A percentile compares a stretch with the other conserved stretches of the same genome.
Conservation (phyloP, 805 yeast genomes). For the Monosporozyma unispora region DNA sequence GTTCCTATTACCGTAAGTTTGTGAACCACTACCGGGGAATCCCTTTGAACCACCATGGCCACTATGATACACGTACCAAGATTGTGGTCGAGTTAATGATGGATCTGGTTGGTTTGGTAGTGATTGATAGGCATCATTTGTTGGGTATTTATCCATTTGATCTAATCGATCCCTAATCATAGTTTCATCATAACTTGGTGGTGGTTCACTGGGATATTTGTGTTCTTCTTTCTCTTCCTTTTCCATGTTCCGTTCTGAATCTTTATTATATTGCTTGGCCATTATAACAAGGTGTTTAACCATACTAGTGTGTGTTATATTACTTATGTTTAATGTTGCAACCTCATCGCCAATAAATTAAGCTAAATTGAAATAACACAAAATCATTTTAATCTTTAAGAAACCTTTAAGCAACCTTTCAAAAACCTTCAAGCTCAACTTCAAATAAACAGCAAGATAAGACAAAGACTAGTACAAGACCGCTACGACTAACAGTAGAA, state of each 20-base stretch:
- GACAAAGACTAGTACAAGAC: neutral
- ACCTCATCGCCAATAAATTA: neutral
- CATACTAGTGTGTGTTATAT: neutral
- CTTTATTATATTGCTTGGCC: neutral
- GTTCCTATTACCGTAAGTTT: neutral
- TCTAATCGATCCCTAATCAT: slow-evolving; percentile 8
- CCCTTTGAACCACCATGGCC: neutral
- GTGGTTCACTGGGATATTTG: slow-evolving; percentile 16
- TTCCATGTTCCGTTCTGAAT: neutral
- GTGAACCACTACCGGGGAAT: neutral
- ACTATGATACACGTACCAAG: neutral
- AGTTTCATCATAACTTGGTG: slow-evolving; percentile 21
- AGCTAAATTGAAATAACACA: too few relatives aligned
- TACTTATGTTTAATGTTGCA: too few relatives aligned
- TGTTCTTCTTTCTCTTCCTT: neutral
- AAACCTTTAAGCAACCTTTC: neutral
- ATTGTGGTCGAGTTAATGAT: too few relatives aligned
- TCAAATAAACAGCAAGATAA: neutral
- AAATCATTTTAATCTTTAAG: neutral
- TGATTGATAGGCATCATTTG: too few relatives aligned
- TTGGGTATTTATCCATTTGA: neutral
- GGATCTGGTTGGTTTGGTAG: too few relatives aligned
- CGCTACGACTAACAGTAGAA: neutral
- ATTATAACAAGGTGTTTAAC: neutral
- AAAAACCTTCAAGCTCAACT: neutral